Evolutionary conservation across 1,284 basidiomycete species (phyloP).

Genomic region (Tilletia walkeri): DNA sequence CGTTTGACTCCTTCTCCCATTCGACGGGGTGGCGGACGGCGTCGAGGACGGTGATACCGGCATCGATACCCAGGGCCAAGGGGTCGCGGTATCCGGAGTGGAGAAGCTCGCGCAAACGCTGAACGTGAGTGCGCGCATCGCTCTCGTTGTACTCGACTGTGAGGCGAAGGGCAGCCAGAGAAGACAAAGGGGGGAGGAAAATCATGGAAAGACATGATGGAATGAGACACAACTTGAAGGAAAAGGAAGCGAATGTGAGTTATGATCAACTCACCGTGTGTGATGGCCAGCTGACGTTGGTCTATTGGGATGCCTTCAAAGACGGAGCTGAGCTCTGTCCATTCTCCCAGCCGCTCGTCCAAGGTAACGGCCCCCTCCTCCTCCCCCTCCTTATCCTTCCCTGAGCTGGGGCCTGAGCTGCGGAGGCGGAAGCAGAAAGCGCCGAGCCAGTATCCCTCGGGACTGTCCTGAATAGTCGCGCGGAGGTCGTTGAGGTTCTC

Average conservation of each 20-base stretch:
- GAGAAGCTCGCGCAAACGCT: slow-evolving; percentile 60
- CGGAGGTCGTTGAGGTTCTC: slow-evolving; percentile 55
- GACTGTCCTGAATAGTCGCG: slow-evolving; percentile 50
- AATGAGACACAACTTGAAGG: background rate
- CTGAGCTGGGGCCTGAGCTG: background rate
- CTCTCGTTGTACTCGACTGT: slow-evolving; percentile 61
- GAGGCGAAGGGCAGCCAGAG: background rate
- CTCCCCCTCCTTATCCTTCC: slow-evolving; percentile 2
- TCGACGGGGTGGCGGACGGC: slow-evolving; percentile 58
- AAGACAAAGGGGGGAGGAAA: background rate
- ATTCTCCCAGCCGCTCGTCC: slow-evolving; percentile 44
- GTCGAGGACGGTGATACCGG: slow-evolving; percentile 60
- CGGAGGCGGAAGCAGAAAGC: slow-evolving; percentile 51
- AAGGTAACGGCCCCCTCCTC: slow-evolving; percentile 23
- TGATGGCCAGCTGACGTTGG: slow-evolving; percentile 43
- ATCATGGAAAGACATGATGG: background rate
- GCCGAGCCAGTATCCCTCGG: slow-evolving; percentile 55
- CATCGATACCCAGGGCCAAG: slow-evolving; percentile 57
- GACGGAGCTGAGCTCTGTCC: slow-evolving; percentile 48
- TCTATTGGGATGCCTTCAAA: slow-evolving; percentile 44
- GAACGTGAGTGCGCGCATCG: slow-evolving; percentile 59
- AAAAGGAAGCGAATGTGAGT: background rate
- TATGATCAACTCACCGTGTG: slow-evolving; percentile 32
- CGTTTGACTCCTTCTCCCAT: slow-evolving; percentile 34
- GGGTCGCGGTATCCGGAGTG: slow-evolving; percentile 58